Evolutionary conservation across 192 early-diverging fungal genomes (phyloP), one percentile per base, ranked within the genome.

Genomic region (Backusella parvicylindrica): DNA sequence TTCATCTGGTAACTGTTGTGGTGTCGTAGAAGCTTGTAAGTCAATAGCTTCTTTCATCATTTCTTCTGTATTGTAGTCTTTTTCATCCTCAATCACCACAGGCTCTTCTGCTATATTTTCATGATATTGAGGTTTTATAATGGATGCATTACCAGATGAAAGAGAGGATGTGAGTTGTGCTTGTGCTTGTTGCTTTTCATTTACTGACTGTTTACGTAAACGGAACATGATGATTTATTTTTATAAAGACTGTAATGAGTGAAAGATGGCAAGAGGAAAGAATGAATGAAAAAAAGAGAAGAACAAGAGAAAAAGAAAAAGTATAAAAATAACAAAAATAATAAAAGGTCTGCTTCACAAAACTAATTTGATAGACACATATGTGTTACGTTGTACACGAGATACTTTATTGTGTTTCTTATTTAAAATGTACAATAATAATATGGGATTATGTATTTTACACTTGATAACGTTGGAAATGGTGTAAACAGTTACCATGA

Each of bases 271-370:
- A 53, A 13, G 16, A 33, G 35, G 30, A 50, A 47, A 64, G 31
- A n/a, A 36, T 30, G n/a, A 4, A 26, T 9, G 47, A 74, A 72
- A 15, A n/a, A 74, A 74, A 40, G 18, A 64, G 26, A 64, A 73
- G 35, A 72, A 63, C 16, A 63, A 63, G 30, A 72, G 5, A 30
- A 32, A 60, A 11, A 36, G 8, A 37, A 12, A 11, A 38, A 35
- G n/a, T 66, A 68, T 68, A 38, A 18, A n/a, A 38, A 60, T 3
- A 1, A 38, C 6, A 38, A 38, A 38, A 26, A 11, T 60, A 60
- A 60, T 28, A 60, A 60, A 60, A 60, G n/a, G n/a, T 43, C 40
- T 70, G 68, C 68, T 70, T 70, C 68, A 70, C 41, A 70, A 70
- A 70, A 70, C 68, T 47, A 70, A 47, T 47, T 70, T 70, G 68